Conservation (phyloP, 179 eudicot species). For the Camellia oleifera region DNA sequence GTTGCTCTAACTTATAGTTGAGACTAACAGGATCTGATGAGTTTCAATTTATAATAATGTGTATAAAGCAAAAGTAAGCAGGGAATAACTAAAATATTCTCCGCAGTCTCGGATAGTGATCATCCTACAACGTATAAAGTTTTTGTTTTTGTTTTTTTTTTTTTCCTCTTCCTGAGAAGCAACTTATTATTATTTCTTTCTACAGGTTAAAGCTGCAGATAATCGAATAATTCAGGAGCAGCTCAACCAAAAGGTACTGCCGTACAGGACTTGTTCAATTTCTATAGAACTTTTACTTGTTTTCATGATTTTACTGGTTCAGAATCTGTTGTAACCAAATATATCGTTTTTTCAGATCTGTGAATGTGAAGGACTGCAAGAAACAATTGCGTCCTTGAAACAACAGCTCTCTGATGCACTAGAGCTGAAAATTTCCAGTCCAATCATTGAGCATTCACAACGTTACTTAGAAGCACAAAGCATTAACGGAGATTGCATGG, state of each 20-base stretch:
- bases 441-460: constrained; percentile 26
- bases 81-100: not conserved
- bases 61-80: not conserved
- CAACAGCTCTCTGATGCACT: constrained; percentile 62
- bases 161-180: not conserved
- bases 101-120: constrained; percentile 1
- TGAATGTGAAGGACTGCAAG: constrained; percentile 81
- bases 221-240: constrained; percentile 96
- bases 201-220: constrained; percentile 89
- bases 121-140: not conserved
- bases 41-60: not conserved
- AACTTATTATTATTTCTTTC: constrained; percentile 11
- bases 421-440: constrained; percentile 40
- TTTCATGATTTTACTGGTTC: not conserved
- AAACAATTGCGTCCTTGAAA: constrained; percentile 57
- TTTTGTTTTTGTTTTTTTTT: not conserved
- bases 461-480: constrained; percentile 29
- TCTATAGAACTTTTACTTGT: not conserved
- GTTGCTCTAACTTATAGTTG: not conserved
- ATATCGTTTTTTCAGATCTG: constrained; percentile 39
- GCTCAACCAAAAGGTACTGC: constrained; percentile 74
- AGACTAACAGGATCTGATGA: not conserved
- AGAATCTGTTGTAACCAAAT: not conserved
- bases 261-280: not conserved
- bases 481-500: constrained; percentile 28